These are phyloP conservation scores for Suillus subaureus DNA, from an alignment of 768 basidiomycete genomes.

Conservation along the genomic window DNA sequence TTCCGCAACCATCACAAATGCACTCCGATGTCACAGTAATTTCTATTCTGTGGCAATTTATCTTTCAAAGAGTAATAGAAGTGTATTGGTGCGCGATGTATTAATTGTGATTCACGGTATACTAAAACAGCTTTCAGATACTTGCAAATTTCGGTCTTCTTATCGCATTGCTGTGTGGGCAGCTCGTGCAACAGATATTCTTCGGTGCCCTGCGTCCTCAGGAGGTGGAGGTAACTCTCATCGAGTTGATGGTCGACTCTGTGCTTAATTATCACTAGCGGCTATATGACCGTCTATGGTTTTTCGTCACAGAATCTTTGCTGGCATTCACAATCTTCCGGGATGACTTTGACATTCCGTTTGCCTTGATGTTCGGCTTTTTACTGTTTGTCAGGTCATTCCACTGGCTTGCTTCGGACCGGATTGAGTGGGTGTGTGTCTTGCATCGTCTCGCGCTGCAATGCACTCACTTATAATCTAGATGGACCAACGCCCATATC, in stretches of 20 bases:
- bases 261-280: constrained; percentile 53
- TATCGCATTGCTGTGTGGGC: constrained; percentile 72
- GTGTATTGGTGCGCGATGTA: constrained; percentile 69
- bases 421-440: constrained; percentile 90
- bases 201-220: constrained; percentile 86
- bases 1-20: constrained; percentile 73
- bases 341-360: constrained; percentile 91
- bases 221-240: constrained; percentile 80
- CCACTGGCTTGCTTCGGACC: constrained; percentile 95
- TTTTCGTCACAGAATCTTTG: constrained; percentile 95
- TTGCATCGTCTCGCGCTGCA: constrained; percentile 6
- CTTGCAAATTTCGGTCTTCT: constrained; percentile 90
- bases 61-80: constrained; percentile 92
- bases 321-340: constrained; percentile 97
- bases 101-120: neutral
- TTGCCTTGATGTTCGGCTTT: constrained; percentile 93
- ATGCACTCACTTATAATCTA: constrained; percentile 34
- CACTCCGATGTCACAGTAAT: constrained; percentile 81
- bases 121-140: constrained; percentile 50
- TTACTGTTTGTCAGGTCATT: constrained; percentile 95
- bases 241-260: neutral
- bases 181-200: constrained; percentile 83
- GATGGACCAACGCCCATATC: constrained; percentile 97
- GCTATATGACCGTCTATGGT: constrained; percentile 95
- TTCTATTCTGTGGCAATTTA: constrained; percentile 94